Conservation (phyloP, 2,329 filamentous ascomycete species). For the Pestalotiopsis sp. region DNA sequence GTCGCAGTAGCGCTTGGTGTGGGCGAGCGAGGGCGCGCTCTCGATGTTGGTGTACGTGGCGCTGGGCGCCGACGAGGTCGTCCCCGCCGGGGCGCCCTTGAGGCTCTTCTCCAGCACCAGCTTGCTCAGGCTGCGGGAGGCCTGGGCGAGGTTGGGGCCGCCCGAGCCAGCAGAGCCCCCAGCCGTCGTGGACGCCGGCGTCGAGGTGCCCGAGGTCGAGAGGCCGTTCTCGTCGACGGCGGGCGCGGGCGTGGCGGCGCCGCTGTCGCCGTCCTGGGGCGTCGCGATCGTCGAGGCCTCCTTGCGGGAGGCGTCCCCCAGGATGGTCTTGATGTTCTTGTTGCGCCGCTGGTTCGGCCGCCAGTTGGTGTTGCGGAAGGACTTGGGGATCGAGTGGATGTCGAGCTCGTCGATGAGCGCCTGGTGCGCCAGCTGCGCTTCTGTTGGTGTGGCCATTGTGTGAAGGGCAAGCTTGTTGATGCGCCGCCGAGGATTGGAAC, state of each 20-base stretch:
- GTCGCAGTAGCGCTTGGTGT: conserved; percentile 91
- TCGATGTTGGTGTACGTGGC: conserved; percentile 97
- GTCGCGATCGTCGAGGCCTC: conserved; percentile 88
- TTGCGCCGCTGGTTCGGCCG: conserved; percentile 93
- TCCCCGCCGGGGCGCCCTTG: conserved; percentile 36
- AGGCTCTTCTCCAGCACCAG: conserved; percentile 86
- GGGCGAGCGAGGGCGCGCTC: conserved; percentile 84
- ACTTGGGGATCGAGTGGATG: conserved; percentile 82
- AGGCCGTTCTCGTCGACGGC: conserved; percentile 33
- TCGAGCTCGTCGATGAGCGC: conserved; percentile 89
- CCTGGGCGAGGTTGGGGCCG: conserved; percentile 79
- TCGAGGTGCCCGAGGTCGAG: conserved; percentile 19
- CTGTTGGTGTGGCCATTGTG: conserved; percentile 63
- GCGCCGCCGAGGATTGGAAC: background rate
- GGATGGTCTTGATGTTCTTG: conserved; percentile 97
- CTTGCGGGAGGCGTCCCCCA: conserved; percentile 84
- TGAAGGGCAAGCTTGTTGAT: background rate
- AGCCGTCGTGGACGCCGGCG: conserved; percentile 19
- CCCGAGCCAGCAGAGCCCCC: conserved; percentile 8
- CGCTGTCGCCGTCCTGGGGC: conserved; percentile 67
- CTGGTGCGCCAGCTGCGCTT: conserved; percentile 79
- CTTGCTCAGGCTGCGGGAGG: conserved; percentile 82
- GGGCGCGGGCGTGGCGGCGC: conserved; percentile 57
- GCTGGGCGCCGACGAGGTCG: conserved; percentile 59
- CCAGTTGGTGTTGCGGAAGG: conserved; percentile 90